Conservation (phyloP, 148 eudicot species). For the Chenopodium album region DNA sequence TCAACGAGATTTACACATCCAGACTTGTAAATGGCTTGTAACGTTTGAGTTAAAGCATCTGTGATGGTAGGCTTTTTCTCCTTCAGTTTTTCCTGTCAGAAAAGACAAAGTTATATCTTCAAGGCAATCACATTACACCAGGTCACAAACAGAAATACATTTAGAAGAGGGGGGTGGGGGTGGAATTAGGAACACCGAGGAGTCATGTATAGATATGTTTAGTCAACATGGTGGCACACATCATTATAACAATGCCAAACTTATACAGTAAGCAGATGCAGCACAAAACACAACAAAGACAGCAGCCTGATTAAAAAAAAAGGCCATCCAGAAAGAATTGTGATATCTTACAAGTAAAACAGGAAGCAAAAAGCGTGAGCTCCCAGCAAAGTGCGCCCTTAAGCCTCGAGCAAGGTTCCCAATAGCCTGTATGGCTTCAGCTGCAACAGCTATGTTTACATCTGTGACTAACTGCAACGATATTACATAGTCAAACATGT, state of each 20-base stretch:
- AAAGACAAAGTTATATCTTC: constrained; percentile 6
- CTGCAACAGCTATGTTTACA: constrained; percentile 93
- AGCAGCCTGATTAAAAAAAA: too few species aligned
- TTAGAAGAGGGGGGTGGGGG: neutral
- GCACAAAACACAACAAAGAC: neutral
- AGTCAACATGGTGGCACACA: neutral
- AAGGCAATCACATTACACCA: constrained; percentile 1
- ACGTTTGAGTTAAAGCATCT: constrained; percentile 85
- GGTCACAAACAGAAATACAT: neutral
- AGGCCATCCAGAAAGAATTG: neutral
- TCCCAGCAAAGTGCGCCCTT: constrained; percentile 84
- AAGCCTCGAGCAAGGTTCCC: constrained; percentile 94
- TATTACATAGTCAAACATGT: constrained; percentile 9
- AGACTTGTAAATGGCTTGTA: constrained; percentile 93
- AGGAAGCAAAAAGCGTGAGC: constrained; percentile 84
- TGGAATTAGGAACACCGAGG: too few species aligned
- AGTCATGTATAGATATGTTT: neutral
- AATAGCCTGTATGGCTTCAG: constrained; percentile 93
- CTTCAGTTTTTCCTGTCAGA: constrained; percentile 86
- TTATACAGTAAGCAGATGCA: neutral
- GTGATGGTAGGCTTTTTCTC: constrained; percentile 87
- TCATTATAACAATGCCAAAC: neutral
- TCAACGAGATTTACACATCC: constrained; percentile 90
- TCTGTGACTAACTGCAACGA: constrained; percentile 80
- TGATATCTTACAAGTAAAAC: constrained; percentile 68